These are phyloP conservation scores for Aspergillus thermomutatus DNA, from an alignment of 2,329 filamentous ascomycete species.

Conservation along the genomic window DNA sequence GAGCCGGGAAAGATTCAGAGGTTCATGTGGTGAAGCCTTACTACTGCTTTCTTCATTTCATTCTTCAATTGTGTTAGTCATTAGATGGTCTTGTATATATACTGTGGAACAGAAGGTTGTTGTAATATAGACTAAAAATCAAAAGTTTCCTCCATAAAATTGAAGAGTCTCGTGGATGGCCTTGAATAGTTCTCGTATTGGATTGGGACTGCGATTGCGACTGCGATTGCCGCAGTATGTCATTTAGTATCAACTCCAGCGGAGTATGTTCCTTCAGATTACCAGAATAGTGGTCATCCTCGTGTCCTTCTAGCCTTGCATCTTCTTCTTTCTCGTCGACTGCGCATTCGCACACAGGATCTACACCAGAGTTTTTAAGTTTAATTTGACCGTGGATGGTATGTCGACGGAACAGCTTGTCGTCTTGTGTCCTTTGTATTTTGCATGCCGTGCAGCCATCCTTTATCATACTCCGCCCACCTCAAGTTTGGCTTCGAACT, in stretches of 20 bases:
- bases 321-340: background rate
- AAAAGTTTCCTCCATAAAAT: background rate
- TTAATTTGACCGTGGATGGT: background rate
- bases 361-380: background rate
- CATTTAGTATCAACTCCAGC: background rate
- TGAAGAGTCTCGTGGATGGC: background rate
- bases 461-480: background rate
- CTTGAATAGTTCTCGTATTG: background rate
- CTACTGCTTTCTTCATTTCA: conserved; percentile 57
- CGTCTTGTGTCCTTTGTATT: background rate
- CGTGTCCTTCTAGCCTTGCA: background rate
- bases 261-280: background rate
- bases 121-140: background rate
- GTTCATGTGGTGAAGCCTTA: conserved; percentile 68
- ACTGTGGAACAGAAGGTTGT: too few species aligned
- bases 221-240: background rate
- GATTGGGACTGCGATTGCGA: background rate
- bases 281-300: background rate
- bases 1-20: conserved; percentile 53
- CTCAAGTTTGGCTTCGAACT: background rate
- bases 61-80: background rate
- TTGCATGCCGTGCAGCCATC: background rate
- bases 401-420: background rate
- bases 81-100: background rate
- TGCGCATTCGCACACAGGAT: background rate